Percentiles rank a stretch among this genome's conserved stretches.
Conservation (phyloP, 352 stramenopile species). For the Pilasporangium apinafurcum region DNA sequence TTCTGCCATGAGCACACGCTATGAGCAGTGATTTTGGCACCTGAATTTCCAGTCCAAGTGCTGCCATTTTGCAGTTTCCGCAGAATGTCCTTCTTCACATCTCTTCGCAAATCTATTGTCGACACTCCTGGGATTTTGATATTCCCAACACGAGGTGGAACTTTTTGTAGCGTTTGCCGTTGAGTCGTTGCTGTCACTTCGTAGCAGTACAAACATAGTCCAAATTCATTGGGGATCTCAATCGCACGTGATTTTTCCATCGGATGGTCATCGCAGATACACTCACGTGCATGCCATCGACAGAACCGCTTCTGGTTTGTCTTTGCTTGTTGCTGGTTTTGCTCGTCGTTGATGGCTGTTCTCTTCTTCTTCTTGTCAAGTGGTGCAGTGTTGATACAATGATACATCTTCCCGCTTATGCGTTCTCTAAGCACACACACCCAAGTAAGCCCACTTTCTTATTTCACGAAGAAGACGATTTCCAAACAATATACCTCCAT, state of each 20-base stretch:
- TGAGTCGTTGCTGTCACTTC: constrained; percentile 30
- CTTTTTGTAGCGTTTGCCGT: constrained; percentile 39
- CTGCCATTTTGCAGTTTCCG: constrained; percentile 5
- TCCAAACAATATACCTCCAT: constrained; percentile 26
- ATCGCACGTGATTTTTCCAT: constrained; percentile 41
- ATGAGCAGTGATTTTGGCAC: constrained; percentile 6
- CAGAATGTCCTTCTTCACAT: constrained; percentile 13
- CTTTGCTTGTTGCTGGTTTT: neutral
- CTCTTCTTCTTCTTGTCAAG: constrained; percentile 5
- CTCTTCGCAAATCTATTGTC: constrained; percentile 14
- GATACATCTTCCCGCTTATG: constrained; percentile 37
- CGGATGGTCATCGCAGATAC: constrained; percentile 27
- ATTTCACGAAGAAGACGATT: no score
- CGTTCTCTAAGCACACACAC: constrained; percentile 17
- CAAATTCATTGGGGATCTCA: constrained; percentile 52
- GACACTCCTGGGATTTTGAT: constrained; percentile 39
- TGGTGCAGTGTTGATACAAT: constrained; percentile 33
- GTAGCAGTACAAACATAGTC: constrained; percentile 54
- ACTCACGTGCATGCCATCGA: constrained; percentile 49
- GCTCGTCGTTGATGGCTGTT: neutral
- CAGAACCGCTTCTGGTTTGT: constrained; percentile 17
- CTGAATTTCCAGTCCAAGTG: constrained; percentile 7
- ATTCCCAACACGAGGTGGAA: constrained; percentile 22
- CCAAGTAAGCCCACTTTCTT: no score
- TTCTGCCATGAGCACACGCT: constrained; percentile 53